Percentiles rank a stretch among this genome's conserved stretches.
Conservation (phyloP, 352 stramenopile genomes). For the Phytophthora foliorum region DNA sequence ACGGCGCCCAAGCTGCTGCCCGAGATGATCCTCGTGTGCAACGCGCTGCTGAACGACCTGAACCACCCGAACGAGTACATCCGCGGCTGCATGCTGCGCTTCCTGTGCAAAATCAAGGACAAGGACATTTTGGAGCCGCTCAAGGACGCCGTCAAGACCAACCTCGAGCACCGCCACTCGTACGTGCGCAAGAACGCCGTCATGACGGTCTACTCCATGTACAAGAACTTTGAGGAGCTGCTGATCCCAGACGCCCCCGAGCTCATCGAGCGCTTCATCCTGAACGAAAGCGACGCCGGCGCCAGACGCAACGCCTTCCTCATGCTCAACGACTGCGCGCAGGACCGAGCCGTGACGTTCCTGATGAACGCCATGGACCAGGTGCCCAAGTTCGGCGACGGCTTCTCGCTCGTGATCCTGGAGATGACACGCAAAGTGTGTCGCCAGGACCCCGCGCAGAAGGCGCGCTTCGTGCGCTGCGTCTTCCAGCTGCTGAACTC, state of each 20-base stretch:
- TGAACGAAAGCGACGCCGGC: slow-evolving; percentile 95
- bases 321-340: slow-evolving; percentile 99
- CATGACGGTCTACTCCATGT: slow-evolving; percentile 98
- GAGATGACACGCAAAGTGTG: slow-evolving; percentile 99
- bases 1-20: slow-evolving; percentile 95
- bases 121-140: slow-evolving; percentile 94
- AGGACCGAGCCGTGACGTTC: slow-evolving; percentile 98
- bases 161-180: slow-evolving; percentile 98
- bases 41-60: slow-evolving; percentile 99
- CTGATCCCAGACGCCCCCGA: slow-evolving; percentile 98
- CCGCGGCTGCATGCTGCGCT: slow-evolving; percentile 98
- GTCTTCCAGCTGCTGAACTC: slow-evolving; percentile 98
- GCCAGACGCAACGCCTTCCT: slow-evolving; percentile 98
- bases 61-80: slow-evolving; percentile 99
- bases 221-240: slow-evolving; percentile 95
- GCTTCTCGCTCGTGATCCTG: slow-evolving; percentile 99
- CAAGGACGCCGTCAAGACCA: slow-evolving; percentile 95
- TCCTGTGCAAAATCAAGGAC: slow-evolving; percentile 99
- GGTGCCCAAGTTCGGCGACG: slow-evolving; percentile 95
- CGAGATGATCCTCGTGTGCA: slow-evolving; percentile 99
- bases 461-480: slow-evolving; percentile 98
- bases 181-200: slow-evolving; percentile 99
- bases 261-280: slow-evolving; percentile 97
- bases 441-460: slow-evolving; percentile 97
- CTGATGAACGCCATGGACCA: slow-evolving; percentile 98